Evolutionary conservation across 495 filamentous ascomycete species (phyloP).

Genomic region (Aspergillus kassunensis): DNA sequence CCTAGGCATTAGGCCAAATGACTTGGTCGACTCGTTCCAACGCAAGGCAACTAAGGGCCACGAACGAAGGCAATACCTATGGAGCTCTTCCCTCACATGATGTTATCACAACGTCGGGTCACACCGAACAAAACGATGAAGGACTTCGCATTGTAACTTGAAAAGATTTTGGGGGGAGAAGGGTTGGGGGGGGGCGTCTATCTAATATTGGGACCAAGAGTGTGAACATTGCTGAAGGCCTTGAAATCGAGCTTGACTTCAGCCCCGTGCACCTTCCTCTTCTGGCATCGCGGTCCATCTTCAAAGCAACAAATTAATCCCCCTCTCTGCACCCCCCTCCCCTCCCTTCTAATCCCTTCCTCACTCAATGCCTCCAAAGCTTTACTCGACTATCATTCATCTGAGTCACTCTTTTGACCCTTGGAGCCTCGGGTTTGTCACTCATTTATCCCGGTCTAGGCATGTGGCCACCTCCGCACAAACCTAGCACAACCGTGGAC

Average conservation of each 20-base stretch:
- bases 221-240: no score
- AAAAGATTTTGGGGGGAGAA: background rate
- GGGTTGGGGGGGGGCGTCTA: background rate
- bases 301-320: background rate
- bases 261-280: slow-evolving; percentile 1
- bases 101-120: slow-evolving; percentile 17
- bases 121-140: background rate
- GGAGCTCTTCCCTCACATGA: no score
- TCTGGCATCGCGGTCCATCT: background rate
- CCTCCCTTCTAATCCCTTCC: background rate
- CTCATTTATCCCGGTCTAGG: background rate
- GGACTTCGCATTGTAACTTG: no score
- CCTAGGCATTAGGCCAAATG: no score
- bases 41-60: no score
- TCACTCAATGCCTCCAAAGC: background rate
- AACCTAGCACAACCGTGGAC: no score
- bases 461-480: background rate
- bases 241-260: background rate
- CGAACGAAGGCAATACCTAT: slow-evolving; percentile 4
- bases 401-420: background rate
- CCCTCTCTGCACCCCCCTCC: background rate
- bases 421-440: background rate
- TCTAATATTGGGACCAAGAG: background rate
- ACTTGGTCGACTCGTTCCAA: no score
- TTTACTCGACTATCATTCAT: background rate